Conservation (phyloP, 768 basidiomycete genomes). For the Phylloporus sp. region DNA sequence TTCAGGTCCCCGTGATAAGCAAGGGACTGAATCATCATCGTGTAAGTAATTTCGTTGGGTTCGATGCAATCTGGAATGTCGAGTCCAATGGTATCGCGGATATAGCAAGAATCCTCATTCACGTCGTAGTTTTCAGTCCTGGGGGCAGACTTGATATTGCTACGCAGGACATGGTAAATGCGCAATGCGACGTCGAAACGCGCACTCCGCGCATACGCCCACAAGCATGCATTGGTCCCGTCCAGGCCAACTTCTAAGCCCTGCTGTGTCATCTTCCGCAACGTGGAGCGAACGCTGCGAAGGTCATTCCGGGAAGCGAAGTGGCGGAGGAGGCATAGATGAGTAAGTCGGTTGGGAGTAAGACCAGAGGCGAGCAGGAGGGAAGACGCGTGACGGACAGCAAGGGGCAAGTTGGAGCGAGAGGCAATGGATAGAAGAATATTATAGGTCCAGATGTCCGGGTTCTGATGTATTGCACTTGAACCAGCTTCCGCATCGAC, state of each 20-base stretch:
- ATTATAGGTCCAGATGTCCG: slow-evolving; percentile 68
- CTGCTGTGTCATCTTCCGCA: slow-evolving; percentile 49
- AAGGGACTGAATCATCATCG: slow-evolving; percentile 60
- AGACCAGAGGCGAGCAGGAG: slow-evolving; percentile 52
- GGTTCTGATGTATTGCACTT: slow-evolving; percentile 25
- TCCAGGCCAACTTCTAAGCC: slow-evolving; percentile 53
- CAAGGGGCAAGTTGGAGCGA: slow-evolving; percentile 38
- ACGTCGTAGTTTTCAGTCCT: slow-evolving; percentile 34
- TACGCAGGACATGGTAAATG: slow-evolving; percentile 62
- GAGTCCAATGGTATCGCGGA: slow-evolving; percentile 44
- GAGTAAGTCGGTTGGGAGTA: slow-evolving; percentile 55
- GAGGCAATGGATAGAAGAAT: slow-evolving; percentile 62
- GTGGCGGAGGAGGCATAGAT: slow-evolving; percentile 54
- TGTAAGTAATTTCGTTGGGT: slow-evolving; percentile 67
- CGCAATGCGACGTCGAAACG: slow-evolving; percentile 51
- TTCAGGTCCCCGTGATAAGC: slow-evolving; percentile 67
- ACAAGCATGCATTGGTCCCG: slow-evolving; percentile 65
- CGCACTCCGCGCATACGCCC: slow-evolving; percentile 55
- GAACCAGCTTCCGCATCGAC: slow-evolving; percentile 4
- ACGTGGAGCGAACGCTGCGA: slow-evolving; percentile 48
- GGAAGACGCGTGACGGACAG: slow-evolving; percentile 48
- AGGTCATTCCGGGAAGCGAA: slow-evolving; percentile 46
- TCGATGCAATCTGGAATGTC: slow-evolving; percentile 37
- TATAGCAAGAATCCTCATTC: slow-evolving; percentile 32
- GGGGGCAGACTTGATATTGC: slow-evolving; percentile 41